phyloP scores from a whole-genome alignment of 768 basidiomycete species.

The Pisolithus orientalis region DNA sequence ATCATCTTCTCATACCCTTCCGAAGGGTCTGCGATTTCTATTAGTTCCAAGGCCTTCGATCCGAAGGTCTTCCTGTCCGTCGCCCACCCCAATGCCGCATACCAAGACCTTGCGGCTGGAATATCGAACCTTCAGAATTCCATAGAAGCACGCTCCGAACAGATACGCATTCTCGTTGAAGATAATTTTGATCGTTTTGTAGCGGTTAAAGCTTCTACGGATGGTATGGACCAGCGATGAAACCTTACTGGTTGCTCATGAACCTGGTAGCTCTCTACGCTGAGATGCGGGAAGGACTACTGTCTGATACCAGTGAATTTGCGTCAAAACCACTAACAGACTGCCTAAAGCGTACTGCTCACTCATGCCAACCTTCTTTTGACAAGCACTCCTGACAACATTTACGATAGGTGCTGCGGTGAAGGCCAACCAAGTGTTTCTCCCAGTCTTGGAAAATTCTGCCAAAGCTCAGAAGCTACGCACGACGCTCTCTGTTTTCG shows the following conservation, averaged over 20 bases:
- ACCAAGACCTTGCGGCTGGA: slow-evolving; percentile 81
- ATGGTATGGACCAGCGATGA: slow-evolving; percentile 48
- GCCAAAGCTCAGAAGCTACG: slow-evolving; percentile 90
- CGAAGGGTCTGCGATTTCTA: slow-evolving; percentile 72
- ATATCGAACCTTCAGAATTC: slow-evolving; percentile 67
- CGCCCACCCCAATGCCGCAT: slow-evolving; percentile 92
- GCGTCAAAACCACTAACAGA: slow-evolving; percentile 78
- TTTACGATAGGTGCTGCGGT: slow-evolving; percentile 65
- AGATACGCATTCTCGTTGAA: slow-evolving; percentile 91
- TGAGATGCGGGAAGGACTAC: slow-evolving; percentile 88
- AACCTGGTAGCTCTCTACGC: slow-evolving; percentile 63
- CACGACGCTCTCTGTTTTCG: slow-evolving; percentile 91
- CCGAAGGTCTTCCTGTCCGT: slow-evolving; percentile 89
- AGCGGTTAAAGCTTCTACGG: slow-evolving; percentile 94
- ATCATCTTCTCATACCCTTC: slow-evolving; percentile 4
- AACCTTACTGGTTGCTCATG: slow-evolving; percentile 1
- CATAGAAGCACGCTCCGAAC: slow-evolving; percentile 88
- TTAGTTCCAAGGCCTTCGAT: slow-evolving; percentile 93
- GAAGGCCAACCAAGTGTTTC: slow-evolving; percentile 92
- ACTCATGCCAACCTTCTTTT: slow-evolving; percentile 10
- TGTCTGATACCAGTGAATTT: slow-evolving; percentile 72
- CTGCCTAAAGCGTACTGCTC: slow-evolving; percentile 66
- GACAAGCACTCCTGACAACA: slow-evolving; percentile 3
- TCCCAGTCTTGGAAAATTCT: slow-evolving; percentile 93
- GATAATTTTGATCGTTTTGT: slow-evolving; percentile 98